Evolutionary conservation across 2,329 filamentous ascomycete species (phyloP), one percentile per base, ranked within the genome.

Genomic region (Trichoderma arundinaceum): DNA sequence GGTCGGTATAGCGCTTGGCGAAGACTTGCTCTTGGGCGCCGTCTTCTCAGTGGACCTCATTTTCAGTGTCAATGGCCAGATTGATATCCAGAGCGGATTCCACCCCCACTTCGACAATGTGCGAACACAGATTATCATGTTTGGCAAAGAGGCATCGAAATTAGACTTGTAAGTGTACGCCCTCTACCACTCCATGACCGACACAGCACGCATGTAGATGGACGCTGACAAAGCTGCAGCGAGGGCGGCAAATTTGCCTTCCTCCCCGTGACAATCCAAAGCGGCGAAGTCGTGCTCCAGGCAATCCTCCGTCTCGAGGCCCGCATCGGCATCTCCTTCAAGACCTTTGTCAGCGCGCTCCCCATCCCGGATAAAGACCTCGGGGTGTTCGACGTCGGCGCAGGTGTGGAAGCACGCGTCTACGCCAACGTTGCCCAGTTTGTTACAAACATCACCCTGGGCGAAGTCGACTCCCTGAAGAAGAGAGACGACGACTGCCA

Each of bases 391-490:
- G 77, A 77, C 3, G 77, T 79, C 6, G 62, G 53, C 12, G 62
- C 61, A n/a, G 85, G 84, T 13, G 74, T 86, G 3, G 80, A 82
- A 61, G 79, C 82, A 4, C 76, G 77, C 17, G 74, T 85, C 1
- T 86, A 79, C 70, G 80, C 83, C 33, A 79, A 87, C 67, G 70
- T 88, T 4, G 85, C 83, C 33, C 80, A 87, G 60, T 82, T 88
- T 68, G 76, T 76, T 10, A 83, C 84, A 12, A 85, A 83, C 67
- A 73, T 87, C 41, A 85, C 83, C 0, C 74, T 74, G 2, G 68
- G 71, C 0, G 70, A 77, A 2, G 67, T 71, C 4, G 71, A 72
- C 1, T 12, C 28, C 7, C 22, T 32, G 9, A n/a, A 38, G 1
- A 74, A 74, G 7, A 74, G 74, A 53, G 48, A 53, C 4, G 44